Evolutionary conservation across 2,329 filamentous ascomycete genomes (phyloP), one percentile per base, ranked within the genome.

Genomic region (Calycina herbarum): DNA sequence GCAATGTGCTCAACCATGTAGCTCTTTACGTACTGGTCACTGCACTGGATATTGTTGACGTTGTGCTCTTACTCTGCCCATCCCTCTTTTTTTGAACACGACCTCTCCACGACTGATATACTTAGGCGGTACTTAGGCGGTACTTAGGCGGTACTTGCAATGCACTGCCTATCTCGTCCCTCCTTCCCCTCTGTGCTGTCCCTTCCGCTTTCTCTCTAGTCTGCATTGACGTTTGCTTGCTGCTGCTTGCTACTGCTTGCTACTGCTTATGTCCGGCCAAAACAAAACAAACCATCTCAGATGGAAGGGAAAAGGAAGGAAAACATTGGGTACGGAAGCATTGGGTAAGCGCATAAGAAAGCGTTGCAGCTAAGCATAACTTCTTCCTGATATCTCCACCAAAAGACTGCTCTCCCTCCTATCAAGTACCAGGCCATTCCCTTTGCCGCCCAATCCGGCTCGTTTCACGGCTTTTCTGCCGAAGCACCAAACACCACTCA

Each of bases 201-300:
- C 10, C 48, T 24, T 5, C 48, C 48, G 24, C 48, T 13, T 54
- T 54, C 48, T 54, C 48, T 27, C 48, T 54, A 20, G 48, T 11
- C 48, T 54, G 20, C 48, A 54, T 27, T 54, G 48, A 54, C 48
- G 20, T 54, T 54, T 27, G 48, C 48, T 54, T 54, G 48, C 20
- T 54, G 10, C 48, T 54, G 8, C 20, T 54, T 5, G 48, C 20
- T 54, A 8, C 48, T 27, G 48, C 48, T 54, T 54, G 48, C 20
- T 54, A 8, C 48, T 54, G 8, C 20, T 54, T 5, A 20, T 11
- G 48, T 54, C n/a, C 7, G 17, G n/a, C 20, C n/a, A 24, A 51
- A 51, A 51, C n/a, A 24, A 51, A 51, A 51, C 17, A 20, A 51
- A 51, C 20, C 17, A 24, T 54, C 27, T 54, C 48, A 27, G 20